Base-by-base conservation (phyloP, 139 green algal species). In the Chlamydomonas sp. region DNA sequence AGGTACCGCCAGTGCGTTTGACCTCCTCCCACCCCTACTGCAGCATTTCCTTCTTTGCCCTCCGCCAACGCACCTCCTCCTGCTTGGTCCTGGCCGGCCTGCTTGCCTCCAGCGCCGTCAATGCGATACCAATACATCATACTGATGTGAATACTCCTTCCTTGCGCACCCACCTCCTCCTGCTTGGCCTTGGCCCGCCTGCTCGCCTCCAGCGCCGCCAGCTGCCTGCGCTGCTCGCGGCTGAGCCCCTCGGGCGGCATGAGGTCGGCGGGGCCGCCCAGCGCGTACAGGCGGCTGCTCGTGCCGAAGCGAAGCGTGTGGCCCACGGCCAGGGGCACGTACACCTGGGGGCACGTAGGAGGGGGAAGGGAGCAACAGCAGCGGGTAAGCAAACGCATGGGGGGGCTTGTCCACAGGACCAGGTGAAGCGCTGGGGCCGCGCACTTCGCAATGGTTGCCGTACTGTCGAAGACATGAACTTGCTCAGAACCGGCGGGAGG, bases 171-270 rank as follows among this genome's bases (percentile, higher is more conserved):
- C 63, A 92, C 82, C 89, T 89, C 60, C 80, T 90, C 67, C 18
- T 94, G 81, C 60, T 86, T 84, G 20, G 79, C 81, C 59, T 85
- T 79, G 71, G 85, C 80, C 66, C 76, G 64, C 83, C 89, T 71
- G n/a, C 85, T 67, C 17, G 90, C 91, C 78, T 96, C 91, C 77
- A 97, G 85, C 57, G 90, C 85, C 1, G 86, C 82, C 76, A 93
- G 82, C 79, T 96, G 93, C 72, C 80, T 77, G 62, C 85, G 81
- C 84, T 93, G 86, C 76, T 96, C 89, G 6, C 85, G 83, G 89
- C 78, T 96, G 78, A 95, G 94, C 0, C 94, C 95, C 89, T 99
- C 96, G 64, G 96, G 93, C 0, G 96, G 97, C 93, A 98, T 97
- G 69, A 98, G 93, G 74, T 98, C 96, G 10, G 89, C 78, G 7